phyloP scores from a whole-genome alignment of 208 protist species.

The Tritrichomonas musculus region DNA sequence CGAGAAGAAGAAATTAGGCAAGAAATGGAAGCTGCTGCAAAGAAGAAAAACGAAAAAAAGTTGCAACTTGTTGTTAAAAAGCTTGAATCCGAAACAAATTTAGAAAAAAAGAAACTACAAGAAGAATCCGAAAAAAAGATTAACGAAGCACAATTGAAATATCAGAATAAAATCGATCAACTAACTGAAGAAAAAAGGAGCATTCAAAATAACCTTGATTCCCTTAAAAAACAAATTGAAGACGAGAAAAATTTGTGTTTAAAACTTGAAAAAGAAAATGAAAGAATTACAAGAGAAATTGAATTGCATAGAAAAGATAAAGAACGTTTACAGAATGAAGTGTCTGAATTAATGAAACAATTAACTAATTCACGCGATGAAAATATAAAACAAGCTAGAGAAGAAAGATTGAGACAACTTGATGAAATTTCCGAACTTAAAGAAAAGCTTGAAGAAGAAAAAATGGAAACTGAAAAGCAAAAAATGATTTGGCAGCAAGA shows the following conservation, averaged over 20 bases:
- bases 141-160: neutral
- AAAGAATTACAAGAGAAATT: neutral
- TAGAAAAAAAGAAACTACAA: neutral
- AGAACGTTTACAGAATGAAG: neutral
- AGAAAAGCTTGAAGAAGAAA: neutral
- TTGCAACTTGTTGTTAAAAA: neutral
- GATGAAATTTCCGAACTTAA: neutral
- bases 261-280: neutral
- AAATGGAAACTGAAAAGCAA: neutral
- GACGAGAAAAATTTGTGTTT: neutral
- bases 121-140: neutral
- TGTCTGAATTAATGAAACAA: neutral
- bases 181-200: neutral
- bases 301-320: neutral
- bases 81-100: neutral
- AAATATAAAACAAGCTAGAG: neutral
- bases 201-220: neutral
- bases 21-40: neutral
- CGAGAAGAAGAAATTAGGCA: neutral
- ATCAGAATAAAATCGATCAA: neutral
- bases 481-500: neutral
- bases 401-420: neutral
- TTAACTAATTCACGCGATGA: neutral
- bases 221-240: neutral
- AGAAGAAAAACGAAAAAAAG: slow-evolving; percentile 16